Percentiles rank a stretch among this genome's conserved stretches.
phyloP scores from a whole-genome alignment of 1,139 yeast species.

The Geotrichum candidum region DNA sequence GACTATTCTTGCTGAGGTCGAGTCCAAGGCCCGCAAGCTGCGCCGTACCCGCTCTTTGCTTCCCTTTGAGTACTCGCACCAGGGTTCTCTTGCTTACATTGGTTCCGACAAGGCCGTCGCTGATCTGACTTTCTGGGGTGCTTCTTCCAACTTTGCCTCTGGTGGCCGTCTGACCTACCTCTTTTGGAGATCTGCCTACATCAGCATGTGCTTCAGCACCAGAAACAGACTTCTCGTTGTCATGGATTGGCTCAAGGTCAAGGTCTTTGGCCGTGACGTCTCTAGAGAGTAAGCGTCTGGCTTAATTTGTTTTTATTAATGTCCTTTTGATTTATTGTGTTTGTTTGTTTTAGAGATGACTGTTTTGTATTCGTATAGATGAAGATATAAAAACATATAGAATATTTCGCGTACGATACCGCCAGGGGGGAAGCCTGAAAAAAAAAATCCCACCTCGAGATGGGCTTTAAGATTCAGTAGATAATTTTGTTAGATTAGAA shows the following conservation, averaged over 20 bases:
- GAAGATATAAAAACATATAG: neutral
- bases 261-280: slow-evolving; percentile 80
- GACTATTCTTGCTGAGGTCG: slow-evolving; percentile 35
- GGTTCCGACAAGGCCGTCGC: slow-evolving; percentile 94
- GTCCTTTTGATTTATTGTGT: neutral
- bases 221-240: slow-evolving; percentile 81
- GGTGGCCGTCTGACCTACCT: slow-evolving; percentile 85
- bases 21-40: slow-evolving; percentile 38
- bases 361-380: slow-evolving; percentile 28
- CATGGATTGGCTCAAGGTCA: slow-evolving; percentile 82
- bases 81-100: slow-evolving; percentile 60
- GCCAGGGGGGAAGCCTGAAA: neutral
- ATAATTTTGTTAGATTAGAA: too few species aligned
- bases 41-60: slow-evolving; percentile 62
- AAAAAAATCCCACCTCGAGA: too few species aligned
- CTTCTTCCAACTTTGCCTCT: slow-evolving; percentile 64
- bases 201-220: slow-evolving; percentile 85
- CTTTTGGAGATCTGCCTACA: slow-evolving; percentile 92
- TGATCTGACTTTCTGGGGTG: slow-evolving; percentile 76
- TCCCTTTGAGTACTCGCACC: slow-evolving; percentile 61
- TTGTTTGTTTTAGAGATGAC: neutral
- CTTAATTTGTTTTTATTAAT: neutral
- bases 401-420: neutral
- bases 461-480: too few species aligned
- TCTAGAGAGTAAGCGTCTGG: slow-evolving; percentile 47